Base-by-base conservation (phyloP, 2,329 filamentous ascomycete genomes). In the Botrytis porri region DNA sequence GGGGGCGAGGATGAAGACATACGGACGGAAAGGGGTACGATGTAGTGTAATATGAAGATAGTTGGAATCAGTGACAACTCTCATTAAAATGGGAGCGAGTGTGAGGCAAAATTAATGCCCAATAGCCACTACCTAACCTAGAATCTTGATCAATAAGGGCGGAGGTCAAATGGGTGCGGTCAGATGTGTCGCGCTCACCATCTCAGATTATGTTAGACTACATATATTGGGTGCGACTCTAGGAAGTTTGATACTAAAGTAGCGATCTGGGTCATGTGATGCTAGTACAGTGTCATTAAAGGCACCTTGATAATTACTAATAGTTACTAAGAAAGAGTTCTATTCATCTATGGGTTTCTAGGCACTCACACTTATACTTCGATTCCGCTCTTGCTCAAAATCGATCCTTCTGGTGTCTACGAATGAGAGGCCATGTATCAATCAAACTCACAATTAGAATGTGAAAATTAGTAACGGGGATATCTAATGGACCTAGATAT, bases 81-180 rank as follows among this genome's bases (percentile, higher is more conserved):
- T 32, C n/a, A 45, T 18, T 18, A 45, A 45, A 39, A 32, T 64
- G n/a, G 18, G 25, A 39, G 32, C 29, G 25, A 32, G 18, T 6
- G 65, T 57, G 48, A 57, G 65, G 48, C 48, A 32, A 41, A 32
- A 57, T 57, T 67, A 25, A 57, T 67, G 65, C 35, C 65, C 65
- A 57, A 67, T n/a, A 20, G 57, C 16, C 10, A 41, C 48, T 25
- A 48, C 14, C 29, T 65, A 48, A 20, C 35, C 35, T 37, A 54
- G 48, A 37, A 29, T 57, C 51, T 45, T 37, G 32, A 51, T 51
- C 22, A 64, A 35, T 8, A 25, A 35, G 29, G 43, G 32, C 43
- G 43, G 29, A 65, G 16, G 63, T 37, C 29, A 22, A 48, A 48
- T 35, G 10, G 22, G 59, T 61, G 59, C 10, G 35, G 35, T 39